Conservation (phyloP, 352 stramenopile genomes). For the Ophiocytium majus region DNA sequence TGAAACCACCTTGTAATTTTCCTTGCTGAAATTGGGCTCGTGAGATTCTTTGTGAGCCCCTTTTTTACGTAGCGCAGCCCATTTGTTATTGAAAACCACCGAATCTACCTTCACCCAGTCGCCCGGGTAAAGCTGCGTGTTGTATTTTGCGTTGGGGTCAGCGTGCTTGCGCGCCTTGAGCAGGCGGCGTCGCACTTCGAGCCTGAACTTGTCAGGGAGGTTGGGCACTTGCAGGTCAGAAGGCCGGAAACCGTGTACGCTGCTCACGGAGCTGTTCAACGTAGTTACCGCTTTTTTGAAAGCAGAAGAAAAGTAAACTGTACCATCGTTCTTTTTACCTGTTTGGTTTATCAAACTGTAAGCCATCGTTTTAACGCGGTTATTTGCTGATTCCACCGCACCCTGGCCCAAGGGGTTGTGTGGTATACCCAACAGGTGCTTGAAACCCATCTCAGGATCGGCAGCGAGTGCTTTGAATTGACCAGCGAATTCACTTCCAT, state of each 20-base stretch:
- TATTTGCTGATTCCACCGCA: background rate
- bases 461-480: background rate
- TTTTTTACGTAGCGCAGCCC: background rate
- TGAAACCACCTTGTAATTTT: background rate
- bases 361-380: background rate
- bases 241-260: background rate
- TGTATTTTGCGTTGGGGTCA: background rate
- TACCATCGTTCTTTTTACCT: background rate
- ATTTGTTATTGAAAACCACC: background rate
- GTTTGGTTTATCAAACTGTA: background rate
- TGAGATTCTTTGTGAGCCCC: background rate
- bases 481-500: background rate
- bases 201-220: background rate
- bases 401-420: slow-evolving; percentile 3
- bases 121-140: background rate
- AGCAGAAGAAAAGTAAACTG: background rate
- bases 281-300: background rate
- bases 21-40: background rate
- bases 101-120: background rate
- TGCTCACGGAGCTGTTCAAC: background rate
- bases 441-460: background rate
- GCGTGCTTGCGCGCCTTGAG: background rate
- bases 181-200: background rate
- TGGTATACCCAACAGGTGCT: background rate
- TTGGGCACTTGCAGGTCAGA: background rate